Evolutionary conservation across 2,329 filamentous ascomycete genomes (phyloP).

Genomic region (Pseudomassariella vexata): DNA sequence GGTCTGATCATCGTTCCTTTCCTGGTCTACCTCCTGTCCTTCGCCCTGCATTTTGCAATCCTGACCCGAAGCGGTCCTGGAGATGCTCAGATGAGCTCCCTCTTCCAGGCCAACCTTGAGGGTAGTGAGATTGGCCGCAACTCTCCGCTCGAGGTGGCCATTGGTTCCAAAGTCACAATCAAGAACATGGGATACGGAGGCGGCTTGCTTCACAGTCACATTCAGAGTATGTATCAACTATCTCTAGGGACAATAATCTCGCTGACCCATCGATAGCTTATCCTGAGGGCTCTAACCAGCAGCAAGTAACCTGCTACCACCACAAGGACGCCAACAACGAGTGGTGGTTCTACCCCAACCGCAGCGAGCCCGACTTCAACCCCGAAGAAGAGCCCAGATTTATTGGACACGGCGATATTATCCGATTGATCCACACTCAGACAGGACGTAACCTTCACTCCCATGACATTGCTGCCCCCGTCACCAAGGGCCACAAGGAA

Average conservation of each 20-base stretch:
- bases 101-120: constrained; percentile 94
- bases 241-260: too few relatives aligned
- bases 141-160: constrained; percentile 85
- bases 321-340: constrained; percentile 99
- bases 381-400: constrained; percentile 66
- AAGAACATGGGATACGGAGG: constrained; percentile 99
- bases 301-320: constrained; percentile 98
- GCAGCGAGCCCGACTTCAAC: constrained; percentile 67
- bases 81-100: constrained; percentile 99
- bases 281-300: constrained; percentile 86
- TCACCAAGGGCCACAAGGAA: constrained; percentile 85
- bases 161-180: constrained; percentile 83
- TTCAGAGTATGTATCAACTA: too few relatives aligned
- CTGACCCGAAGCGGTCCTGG: constrained; percentile 91
- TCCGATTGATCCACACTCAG: constrained; percentile 89
- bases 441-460: constrained; percentile 97
- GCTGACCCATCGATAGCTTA: too few relatives aligned
- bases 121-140: constrained; percentile 93
- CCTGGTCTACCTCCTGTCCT: constrained; percentile 91
- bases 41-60: constrained; percentile 90
- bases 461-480: constrained; percentile 79
- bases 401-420: constrained; percentile 68
- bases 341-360: constrained; percentile 98
- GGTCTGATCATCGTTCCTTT: constrained; percentile 86
- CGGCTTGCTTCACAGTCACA: constrained; percentile 90